These are phyloP conservation scores for Trichoderma atrobrunneum DNA, from an alignment of 2,329 filamentous ascomycete genomes.

Conservation along the genomic window DNA sequence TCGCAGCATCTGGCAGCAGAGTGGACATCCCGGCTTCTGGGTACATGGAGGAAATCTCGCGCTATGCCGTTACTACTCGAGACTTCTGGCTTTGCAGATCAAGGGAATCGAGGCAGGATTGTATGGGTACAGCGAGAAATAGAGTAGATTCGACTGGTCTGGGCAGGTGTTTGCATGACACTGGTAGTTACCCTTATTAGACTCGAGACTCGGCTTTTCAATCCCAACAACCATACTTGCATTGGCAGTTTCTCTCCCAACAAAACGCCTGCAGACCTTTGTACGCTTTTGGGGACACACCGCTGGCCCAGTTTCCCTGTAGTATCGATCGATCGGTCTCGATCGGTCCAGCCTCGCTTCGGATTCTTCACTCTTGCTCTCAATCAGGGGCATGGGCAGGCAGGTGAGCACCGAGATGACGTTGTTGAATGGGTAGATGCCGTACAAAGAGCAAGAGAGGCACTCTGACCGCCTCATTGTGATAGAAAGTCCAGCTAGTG, in stretches of 20 bases:
- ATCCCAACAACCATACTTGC: not conserved
- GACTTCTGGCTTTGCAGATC: slow-evolving; percentile 51
- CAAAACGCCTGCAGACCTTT: not conserved
- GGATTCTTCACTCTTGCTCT: not conserved
- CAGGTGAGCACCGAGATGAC: not conserved
- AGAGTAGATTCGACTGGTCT: not conserved
- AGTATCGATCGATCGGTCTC: not conserved
- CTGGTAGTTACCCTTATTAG: not conserved
- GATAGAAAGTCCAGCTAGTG: not conserved
- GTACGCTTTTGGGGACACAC: not conserved
- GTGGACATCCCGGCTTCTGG: slow-evolving; percentile 64
- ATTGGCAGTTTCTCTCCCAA: not conserved
- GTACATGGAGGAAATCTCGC: slow-evolving; percentile 64
- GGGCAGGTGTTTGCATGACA: not conserved
- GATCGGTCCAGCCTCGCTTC: not conserved
- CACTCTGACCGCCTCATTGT: not conserved
- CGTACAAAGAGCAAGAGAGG: not conserved
- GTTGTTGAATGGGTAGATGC: not conserved
- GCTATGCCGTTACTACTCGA: slow-evolving; percentile 59
- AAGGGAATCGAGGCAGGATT: slow-evolving; percentile 43
- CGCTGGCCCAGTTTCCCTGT: not conserved
- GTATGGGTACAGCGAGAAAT: slow-evolving; percentile 35
- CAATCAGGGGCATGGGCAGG: not conserved
- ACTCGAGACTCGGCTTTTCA: not conserved
- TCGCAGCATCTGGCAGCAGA: slow-evolving; percentile 56